Base-by-base conservation (phyloP, 2,329 filamentous ascomycete species). In the Botryotinia calthae region DNA sequence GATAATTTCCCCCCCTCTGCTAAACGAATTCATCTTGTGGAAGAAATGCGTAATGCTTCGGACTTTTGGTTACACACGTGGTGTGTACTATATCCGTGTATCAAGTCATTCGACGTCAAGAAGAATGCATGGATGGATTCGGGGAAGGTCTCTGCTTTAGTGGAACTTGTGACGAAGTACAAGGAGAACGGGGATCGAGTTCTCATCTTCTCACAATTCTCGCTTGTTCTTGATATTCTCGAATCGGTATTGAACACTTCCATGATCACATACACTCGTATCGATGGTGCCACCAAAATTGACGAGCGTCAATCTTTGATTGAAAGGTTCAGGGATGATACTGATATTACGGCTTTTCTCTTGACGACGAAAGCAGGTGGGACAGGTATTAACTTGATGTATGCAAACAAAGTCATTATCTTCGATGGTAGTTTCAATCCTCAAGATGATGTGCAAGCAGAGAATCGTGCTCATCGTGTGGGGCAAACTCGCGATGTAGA, bases 351-450 rank as follows among this genome's bases (percentile, higher is more conserved):
- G 0, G 94, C 97, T 0, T 99, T 99, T 82, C 87, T 99, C 76
- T 88, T 99, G 9, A 96, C 93, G 1, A 99, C 96, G 0, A 95
- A 94, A 74, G 95, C 95, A 0, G 96, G 96, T 70, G 96, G 96
- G n/a, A 96, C 95, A 0, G 96, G 96, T 58, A 97, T 99, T 84
- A 99, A 99, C 82, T 84, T 99, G 71, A 96, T 95, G 12, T 93
- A 92, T 51, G 96, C 96, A 7, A 98, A 98, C 85, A 98, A 98
- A 83, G 95, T 99, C 77, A 89, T 99, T 82, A 96, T 99, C 79
- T 98, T 98, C 81, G 96, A 99, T 82, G 92, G 93, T 76, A 93
- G 91, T n/a, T 97, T 98, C 84, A 99, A 99, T 78, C 96, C 96
- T 0, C 96, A 99, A 81, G 95, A 98, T 77, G 96, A 99, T 80